These are phyloP conservation scores for Exidia glandulosa DNA, from an alignment of 768 basidiomycete genomes.

Conservation along the genomic window DNA sequence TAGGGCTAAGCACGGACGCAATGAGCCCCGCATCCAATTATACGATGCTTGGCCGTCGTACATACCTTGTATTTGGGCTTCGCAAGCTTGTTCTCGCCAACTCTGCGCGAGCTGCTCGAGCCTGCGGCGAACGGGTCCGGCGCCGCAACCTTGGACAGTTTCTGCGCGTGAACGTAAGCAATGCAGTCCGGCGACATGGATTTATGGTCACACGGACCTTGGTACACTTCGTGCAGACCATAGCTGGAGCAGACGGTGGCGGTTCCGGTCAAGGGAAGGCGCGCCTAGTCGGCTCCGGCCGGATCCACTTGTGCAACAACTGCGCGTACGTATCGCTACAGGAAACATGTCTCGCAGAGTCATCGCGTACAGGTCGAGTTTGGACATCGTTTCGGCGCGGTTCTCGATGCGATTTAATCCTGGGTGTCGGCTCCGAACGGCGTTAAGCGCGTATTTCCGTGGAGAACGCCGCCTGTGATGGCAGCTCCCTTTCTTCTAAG, in stretches of 20 bases:
- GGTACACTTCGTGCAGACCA: constrained; percentile 88
- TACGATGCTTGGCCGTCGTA: not conserved
- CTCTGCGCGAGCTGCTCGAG: constrained; percentile 55
- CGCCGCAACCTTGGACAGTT: constrained; percentile 83
- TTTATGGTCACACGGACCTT: constrained; percentile 30
- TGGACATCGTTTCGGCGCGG: no score
- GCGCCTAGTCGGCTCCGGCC: not conserved
- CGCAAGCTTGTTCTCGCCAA: constrained; percentile 73
- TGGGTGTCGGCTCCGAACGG: no score
- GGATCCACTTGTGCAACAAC: not conserved
- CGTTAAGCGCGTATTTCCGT: no score
- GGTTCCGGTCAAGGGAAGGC: not conserved
- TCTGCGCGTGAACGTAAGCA: constrained; percentile 32
- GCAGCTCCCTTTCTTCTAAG: no score
- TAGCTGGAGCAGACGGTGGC: constrained; percentile 18
- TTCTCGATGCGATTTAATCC: no score
- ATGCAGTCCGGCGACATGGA: not conserved
- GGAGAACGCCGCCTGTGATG: no score
- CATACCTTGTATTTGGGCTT: constrained; percentile 9
- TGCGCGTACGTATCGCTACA: no score
- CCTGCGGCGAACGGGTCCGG: constrained; percentile 78
- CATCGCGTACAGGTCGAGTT: no score
- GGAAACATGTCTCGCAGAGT: no score
- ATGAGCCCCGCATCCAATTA: not conserved
- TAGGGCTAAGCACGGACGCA: constrained; percentile 45